Evolutionary conservation across 805 yeast species (phyloP), one percentile per base, ranked within the genome.

Genomic region (Barnettozyma salicaria): DNA sequence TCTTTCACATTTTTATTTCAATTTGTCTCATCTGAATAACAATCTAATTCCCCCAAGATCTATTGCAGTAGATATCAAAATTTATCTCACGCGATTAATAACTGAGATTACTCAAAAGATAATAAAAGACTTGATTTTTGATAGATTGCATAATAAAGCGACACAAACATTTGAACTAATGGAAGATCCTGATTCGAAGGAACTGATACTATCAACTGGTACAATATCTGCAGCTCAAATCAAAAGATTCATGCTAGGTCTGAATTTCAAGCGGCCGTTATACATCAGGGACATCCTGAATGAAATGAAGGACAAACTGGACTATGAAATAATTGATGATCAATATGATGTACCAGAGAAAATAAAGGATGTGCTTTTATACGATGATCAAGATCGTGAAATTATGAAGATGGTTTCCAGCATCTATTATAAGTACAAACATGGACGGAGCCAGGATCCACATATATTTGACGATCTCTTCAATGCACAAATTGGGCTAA

Each of bases 241-340:
- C n/a, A n/a, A n/a, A n/a, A n/a, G n/a, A n/a, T n/a, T n/a, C n/a
- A n/a, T n/a, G n/a, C n/a, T n/a, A n/a, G n/a, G n/a, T 6, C 20
- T 18, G 16, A 31, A 31, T 17, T 17, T 23, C 21, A 31, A 23
- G 23, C 22, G 34, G 18, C 4, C 21, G 6, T 17, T 31, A 5
- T 22, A 11, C 11, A 31, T 23, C 7, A 10, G 11, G 20, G 8
- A 6, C 13, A n/a, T 29, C 10, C 6, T 19, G 7, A 13, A 12
- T 29, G 16, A 19, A 7, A 31, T 31, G 13, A 4, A 16, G 12
- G 34, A 31, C n/a, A 31, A 27, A 23, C 23, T 31, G n/a, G 34
- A 31, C 23, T 31, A 23, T 23, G 34, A 31, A 31, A 23, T 31
- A 6, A 3, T 22, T 22, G 26, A 31, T 8, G 7, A 23, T 21